Percentiles rank a stretch among this genome's conserved stretches.
phyloP scores from a whole-genome alignment of 345 rosid genomes.

The Psidium guajava region DNA sequence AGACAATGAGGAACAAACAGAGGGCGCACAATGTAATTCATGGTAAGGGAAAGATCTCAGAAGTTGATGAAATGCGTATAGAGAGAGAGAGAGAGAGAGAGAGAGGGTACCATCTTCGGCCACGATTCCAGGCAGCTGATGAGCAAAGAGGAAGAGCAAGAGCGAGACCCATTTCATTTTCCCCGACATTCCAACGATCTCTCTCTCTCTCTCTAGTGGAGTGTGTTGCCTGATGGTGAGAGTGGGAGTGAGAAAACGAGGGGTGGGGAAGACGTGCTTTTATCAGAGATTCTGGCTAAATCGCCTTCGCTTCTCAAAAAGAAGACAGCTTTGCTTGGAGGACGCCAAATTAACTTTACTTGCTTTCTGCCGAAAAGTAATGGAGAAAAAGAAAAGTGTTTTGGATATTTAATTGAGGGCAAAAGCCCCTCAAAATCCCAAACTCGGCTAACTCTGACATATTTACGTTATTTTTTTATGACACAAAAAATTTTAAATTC shows the following conservation, averaged over 20 bases:
- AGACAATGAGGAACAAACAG: not conserved
- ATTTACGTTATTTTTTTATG: no score
- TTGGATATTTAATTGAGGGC: not conserved
- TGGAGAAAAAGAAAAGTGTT: not conserved
- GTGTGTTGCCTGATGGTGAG: not conserved
- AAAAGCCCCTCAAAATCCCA: no score
- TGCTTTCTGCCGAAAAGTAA: not conserved
- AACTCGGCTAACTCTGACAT: no score
- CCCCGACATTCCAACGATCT: conserved; percentile 22
- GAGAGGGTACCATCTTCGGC: conserved; percentile 61
- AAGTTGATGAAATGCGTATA: conserved; percentile 4
- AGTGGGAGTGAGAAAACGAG: conserved; percentile 4
- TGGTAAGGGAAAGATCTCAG: conserved; percentile 11
- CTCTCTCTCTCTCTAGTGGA: not conserved
- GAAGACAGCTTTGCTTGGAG: not conserved
- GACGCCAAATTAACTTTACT: not conserved
- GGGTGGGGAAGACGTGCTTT: conserved; percentile 21
- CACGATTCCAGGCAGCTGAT: conserved; percentile 19
- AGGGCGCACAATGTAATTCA: not conserved
- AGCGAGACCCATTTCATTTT: conserved; percentile 31
- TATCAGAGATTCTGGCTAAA: conserved; percentile 29
- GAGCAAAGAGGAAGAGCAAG: conserved; percentile 22
- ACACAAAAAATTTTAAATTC: no score
- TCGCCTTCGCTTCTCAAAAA: not conserved
- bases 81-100: not conserved